These are phyloP conservation scores for Isatis lusitanica DNA, from an alignment of 441 rosid species.

Conservation along the genomic window DNA sequence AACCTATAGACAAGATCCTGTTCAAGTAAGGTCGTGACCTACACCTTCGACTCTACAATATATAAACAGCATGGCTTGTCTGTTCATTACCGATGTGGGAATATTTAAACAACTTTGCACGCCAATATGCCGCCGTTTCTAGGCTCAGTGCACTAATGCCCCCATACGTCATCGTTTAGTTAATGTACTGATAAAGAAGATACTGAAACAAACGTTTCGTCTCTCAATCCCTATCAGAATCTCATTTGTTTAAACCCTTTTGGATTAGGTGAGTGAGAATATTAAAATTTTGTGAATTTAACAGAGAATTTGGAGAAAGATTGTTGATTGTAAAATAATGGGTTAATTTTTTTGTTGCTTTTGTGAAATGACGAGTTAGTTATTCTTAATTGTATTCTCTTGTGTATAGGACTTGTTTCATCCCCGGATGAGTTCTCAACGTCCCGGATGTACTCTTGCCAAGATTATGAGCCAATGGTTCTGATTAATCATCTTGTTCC, in stretches of 20 bases:
- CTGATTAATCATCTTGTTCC: too few relatives aligned
- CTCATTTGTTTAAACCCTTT: constrained; percentile 39
- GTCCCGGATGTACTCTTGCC: too few relatives aligned
- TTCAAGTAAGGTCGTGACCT: constrained; percentile 17
- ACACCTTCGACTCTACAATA: background rate
- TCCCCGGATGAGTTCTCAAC: too few relatives aligned
- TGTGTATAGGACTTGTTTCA: too few relatives aligned
- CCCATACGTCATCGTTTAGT: background rate
- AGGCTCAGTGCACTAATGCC: background rate
- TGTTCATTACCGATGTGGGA: background rate
- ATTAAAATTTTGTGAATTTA: too few relatives aligned
- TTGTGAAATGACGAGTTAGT: too few relatives aligned
- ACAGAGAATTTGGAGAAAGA: too few relatives aligned
- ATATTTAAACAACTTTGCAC: background rate
- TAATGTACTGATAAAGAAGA: background rate
- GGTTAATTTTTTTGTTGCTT: too few relatives aligned
- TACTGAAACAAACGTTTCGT: constrained; percentile 1
- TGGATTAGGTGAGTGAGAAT: background rate
- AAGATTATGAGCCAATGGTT: too few relatives aligned
- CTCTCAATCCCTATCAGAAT: background rate
- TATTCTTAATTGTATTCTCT: too few relatives aligned
- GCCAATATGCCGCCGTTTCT: background rate
- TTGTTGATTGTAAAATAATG: too few relatives aligned
- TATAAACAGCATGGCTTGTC: background rate
- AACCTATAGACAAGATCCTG: constrained; percentile 21